These are phyloP conservation scores for Phaffia tasmanica DNA, from an alignment of 768 basidiomycete genomes.

Conservation along the genomic window DNA sequence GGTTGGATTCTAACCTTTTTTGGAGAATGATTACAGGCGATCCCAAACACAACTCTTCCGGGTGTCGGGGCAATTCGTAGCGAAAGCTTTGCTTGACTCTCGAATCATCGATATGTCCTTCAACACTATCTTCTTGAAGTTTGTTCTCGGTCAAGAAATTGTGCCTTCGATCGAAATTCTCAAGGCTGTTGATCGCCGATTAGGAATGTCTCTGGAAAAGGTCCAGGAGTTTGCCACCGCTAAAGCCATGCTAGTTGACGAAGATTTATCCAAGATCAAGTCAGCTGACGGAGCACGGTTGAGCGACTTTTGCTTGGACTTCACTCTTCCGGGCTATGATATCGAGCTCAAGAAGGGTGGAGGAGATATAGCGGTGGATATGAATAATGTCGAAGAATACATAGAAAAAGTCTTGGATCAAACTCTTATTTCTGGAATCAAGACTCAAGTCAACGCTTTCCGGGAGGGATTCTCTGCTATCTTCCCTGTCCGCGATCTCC, in stretches of 20 bases:
- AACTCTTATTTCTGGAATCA: slow-evolving; percentile 69
- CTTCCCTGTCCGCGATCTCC: slow-evolving; percentile 80
- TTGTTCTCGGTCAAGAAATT: slow-evolving; percentile 75
- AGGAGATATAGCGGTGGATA: slow-evolving; percentile 64
- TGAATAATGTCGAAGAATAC: slow-evolving; percentile 80
- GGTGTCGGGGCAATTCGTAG: slow-evolving; percentile 89
- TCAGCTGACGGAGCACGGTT: slow-evolving; percentile 55
- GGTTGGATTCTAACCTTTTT: neutral
- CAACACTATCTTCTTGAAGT: slow-evolving; percentile 88
- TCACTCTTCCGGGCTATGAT: slow-evolving; percentile 90
- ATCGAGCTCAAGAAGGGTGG: slow-evolving; percentile 80
- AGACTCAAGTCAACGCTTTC: slow-evolving; percentile 77
- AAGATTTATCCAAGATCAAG: slow-evolving; percentile 39
- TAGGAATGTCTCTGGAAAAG: slow-evolving; percentile 75
- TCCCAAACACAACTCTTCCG: slow-evolving; percentile 57
- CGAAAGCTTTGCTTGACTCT: slow-evolving; percentile 92
- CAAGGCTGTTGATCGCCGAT: slow-evolving; percentile 72
- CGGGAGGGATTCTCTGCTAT: slow-evolving; percentile 55
- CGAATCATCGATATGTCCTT: slow-evolving; percentile 92
- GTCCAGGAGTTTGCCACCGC: slow-evolving; percentile 47
- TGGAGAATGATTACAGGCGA: neutral
- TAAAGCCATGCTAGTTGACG: slow-evolving; percentile 45
- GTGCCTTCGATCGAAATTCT: slow-evolving; percentile 72
- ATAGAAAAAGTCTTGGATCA: slow-evolving; percentile 71
- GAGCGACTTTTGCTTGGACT: slow-evolving; percentile 85